These are phyloP conservation scores for Xylariaceae sp. DNA, from an alignment of 2,329 filamentous ascomycete genomes.

Conservation along the genomic window DNA sequence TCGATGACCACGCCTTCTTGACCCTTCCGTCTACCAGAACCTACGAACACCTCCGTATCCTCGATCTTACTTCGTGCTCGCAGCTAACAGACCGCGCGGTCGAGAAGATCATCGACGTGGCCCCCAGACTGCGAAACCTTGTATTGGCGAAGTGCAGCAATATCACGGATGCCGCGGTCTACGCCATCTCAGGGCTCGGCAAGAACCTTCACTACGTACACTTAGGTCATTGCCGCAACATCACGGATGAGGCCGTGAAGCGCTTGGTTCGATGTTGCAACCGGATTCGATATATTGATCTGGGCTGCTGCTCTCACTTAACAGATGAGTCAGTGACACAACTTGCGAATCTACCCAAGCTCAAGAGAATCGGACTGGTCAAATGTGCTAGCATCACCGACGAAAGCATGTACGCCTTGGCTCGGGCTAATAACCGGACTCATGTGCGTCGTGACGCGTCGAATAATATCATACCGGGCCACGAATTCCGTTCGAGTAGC, in stretches of 20 bases:
- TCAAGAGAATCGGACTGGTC: conserved; percentile 90
- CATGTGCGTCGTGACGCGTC: conserved; percentile 45
- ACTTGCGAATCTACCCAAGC: conserved; percentile 81
- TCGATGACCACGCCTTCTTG: conserved; percentile 86
- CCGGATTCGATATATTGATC: conserved; percentile 92
- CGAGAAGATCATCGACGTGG: conserved; percentile 78
- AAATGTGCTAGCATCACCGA: conserved; percentile 93
- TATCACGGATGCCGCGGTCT: conserved; percentile 84
- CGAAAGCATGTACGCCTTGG: conserved; percentile 78
- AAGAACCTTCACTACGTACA: conserved; percentile 98
- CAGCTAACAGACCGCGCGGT: conserved; percentile 83
- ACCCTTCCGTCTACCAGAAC: conserved; percentile 62
- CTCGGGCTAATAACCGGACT: conserved; percentile 59
- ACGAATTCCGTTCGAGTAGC: conserved; percentile 57
- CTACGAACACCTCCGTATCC: conserved; percentile 85
- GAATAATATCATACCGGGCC: conserved; percentile 39
- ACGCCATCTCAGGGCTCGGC: conserved; percentile 80
- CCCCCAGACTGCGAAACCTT: conserved; percentile 84
- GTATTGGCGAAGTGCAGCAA: conserved; percentile 92
- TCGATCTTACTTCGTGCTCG: conserved; percentile 86
- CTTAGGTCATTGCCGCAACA: conserved; percentile 84
- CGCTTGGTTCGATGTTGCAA: conserved; percentile 82
- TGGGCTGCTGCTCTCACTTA: conserved; percentile 88
- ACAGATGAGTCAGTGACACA: conserved; percentile 84
- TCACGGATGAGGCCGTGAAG: conserved; percentile 85